Evolutionary conservation across 2,329 filamentous ascomycete genomes (phyloP).

Genomic region (Colletotrichum chrysophilum): DNA sequence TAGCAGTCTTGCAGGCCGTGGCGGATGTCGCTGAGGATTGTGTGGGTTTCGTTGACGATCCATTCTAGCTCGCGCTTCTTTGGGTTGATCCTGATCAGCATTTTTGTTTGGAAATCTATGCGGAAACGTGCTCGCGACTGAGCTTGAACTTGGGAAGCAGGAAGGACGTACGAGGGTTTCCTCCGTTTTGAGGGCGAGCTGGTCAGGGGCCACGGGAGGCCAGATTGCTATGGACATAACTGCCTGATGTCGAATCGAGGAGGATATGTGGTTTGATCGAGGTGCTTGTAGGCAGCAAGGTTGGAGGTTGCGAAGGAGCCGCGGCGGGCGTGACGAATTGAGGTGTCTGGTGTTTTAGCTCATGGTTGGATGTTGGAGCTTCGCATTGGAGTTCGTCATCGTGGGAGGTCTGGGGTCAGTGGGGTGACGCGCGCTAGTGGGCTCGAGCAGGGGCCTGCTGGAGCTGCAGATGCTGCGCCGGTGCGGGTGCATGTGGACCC

Average conservation of each 20-base stretch:
- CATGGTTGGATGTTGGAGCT: conserved; percentile 13
- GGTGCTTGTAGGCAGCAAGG: not conserved
- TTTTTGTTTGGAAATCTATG: not conserved
- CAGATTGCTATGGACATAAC: conserved; percentile 65
- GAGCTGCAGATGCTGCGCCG: not conserved
- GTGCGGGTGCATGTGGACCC: not conserved
- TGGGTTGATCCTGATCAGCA: conserved; percentile 31
- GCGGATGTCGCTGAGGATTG: conserved; percentile 55
- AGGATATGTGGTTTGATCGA: not conserved
- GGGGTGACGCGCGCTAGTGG: not conserved
- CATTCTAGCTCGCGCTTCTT: conserved; percentile 60
- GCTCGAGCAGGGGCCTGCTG: not conserved
- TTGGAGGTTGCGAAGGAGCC: not conserved
- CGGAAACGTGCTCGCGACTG: not conserved
- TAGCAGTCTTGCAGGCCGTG: conserved; percentile 87
- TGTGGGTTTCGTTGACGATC: conserved; percentile 56
- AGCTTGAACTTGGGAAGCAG: too few species aligned
- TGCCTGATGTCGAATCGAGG: not conserved
- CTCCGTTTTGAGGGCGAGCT: conserved; percentile 55
- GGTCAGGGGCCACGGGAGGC: conserved; percentile 55
- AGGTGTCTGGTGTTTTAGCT: not conserved
- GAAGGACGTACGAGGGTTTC: conserved; percentile 52
- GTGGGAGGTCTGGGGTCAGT: not conserved
- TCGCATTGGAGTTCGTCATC: conserved; percentile 1
- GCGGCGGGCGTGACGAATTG: not conserved